Evolutionary conservation across 306 rosid species (phyloP).

Genomic region (Boehmeria nivea): DNA sequence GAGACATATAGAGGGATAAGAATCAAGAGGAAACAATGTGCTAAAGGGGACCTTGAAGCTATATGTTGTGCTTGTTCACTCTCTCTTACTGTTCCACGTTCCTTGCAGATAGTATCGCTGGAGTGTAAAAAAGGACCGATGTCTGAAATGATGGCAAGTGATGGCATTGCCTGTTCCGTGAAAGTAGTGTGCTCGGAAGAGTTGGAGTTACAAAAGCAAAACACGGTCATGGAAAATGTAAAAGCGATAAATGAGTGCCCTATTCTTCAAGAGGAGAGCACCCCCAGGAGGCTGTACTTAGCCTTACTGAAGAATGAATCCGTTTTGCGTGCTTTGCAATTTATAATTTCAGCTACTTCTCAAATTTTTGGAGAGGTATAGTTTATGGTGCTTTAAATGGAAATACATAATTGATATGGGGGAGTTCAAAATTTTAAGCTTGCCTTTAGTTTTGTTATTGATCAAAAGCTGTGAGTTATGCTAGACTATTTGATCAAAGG

Average conservation of each 20-base stretch:
- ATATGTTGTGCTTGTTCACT: no score
- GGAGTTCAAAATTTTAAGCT: neutral
- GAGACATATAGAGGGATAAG: no score
- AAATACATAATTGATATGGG: neutral
- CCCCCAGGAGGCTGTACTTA: constrained; percentile 27
- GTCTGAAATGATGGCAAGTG: constrained; percentile 37
- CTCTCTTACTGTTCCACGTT: no score
- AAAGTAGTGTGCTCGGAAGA: constrained; percentile 44
- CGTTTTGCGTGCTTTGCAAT: constrained; percentile 20
- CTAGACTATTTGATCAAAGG: neutral
- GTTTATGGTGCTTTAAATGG: constrained; percentile 12
- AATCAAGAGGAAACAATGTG: no score
- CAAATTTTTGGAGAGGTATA: constrained; percentile 48
- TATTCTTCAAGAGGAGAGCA: constrained; percentile 40
- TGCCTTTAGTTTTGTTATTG: neutral
- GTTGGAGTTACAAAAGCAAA: constrained; percentile 36
- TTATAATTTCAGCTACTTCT: constrained; percentile 24
- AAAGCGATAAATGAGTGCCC: constrained; percentile 57
- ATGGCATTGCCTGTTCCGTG: constrained; percentile 38
- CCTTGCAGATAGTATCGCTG: constrained; percentile 49
- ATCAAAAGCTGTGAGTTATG: neutral
- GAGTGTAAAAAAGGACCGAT: constrained; percentile 56
- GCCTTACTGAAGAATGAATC: constrained; percentile 27
- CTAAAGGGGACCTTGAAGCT: no score
- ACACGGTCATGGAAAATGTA: constrained; percentile 29